Evolutionary conservation across 257 asterid species (phyloP), one percentile per base, ranked within the genome.

Genomic region (Oldenlandia corymbosa): DNA sequence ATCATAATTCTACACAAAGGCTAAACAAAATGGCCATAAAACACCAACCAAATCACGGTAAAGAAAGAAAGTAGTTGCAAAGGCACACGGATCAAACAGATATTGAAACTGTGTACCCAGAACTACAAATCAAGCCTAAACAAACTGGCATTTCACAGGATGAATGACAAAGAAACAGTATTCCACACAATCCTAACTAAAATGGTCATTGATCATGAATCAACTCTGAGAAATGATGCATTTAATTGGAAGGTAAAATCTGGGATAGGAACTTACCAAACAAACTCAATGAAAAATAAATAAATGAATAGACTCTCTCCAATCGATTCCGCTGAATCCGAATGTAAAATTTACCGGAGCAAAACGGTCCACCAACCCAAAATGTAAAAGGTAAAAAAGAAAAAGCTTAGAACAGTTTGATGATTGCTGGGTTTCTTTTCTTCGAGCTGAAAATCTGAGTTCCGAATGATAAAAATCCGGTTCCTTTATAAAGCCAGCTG

Each of bases 321-420:
- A 77, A 31, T 66, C 58, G 73, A 66, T 62, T 77, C 88, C 86
- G 24, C 83, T 31, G 66, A 68, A 77, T 74, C 90, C 81, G 20
- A 74, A 74, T 87, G 62, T 63, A 65, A 60, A 10, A 71, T 68
- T 34, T 65, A 34, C 66, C 83, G 53, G 78, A 18, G 36, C 82
- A 64, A 47, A 54, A 34, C 84, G 23, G 60, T 75, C 90, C 87
- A 63, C 94, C 64, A 81, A 83, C 83, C 85, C 78, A 46, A 71
- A 62, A 10, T 2, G 16, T 12, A 53, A 13, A 65, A 60, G 4
- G 6, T 45, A 13, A 32, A 30, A 27, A 45, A 27, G 27, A 2
- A 39, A 67, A 24, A 48, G 45, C 77, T 34, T 56, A 20, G 12
- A 55, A 77, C 47, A 14, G 46, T 30, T 36, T 60, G 67, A 58